phyloP scores from a whole-genome alignment of 495 filamentous ascomycete genomes.

The Hypoxylon fragiforme region DNA sequence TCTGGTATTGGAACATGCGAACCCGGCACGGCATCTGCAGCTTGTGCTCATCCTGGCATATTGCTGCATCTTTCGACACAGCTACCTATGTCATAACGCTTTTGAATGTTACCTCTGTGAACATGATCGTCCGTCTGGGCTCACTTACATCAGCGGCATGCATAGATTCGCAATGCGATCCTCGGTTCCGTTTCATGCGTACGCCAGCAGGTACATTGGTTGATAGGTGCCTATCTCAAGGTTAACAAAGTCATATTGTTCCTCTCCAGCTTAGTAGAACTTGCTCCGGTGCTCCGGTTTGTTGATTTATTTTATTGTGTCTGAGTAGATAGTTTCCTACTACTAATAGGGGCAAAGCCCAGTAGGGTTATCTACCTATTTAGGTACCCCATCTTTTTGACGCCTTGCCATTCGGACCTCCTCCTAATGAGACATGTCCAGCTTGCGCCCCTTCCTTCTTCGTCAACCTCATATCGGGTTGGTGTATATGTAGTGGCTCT shows the following conservation, averaged over 20 bases:
- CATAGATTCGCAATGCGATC: not conserved
- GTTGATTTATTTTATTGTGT: no score
- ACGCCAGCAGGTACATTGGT: no score
- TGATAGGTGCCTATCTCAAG: no score
- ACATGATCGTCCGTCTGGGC: slow-evolving; percentile 18
- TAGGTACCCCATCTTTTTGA: no score
- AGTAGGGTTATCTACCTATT: slow-evolving; percentile 8
- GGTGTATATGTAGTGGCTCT: slow-evolving; percentile 16
- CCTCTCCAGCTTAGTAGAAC: no score
- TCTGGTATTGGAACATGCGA: slow-evolving; percentile 5
- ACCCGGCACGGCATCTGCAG: slow-evolving; percentile 17
- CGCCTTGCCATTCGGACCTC: slow-evolving; percentile 12
- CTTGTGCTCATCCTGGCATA: no score
- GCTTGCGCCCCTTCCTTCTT: slow-evolving; percentile 5
- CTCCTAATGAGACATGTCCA: slow-evolving; percentile 6
- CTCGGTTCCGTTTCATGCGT: not conserved
- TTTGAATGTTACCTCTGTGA: slow-evolving; percentile 15
- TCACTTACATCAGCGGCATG: not conserved
- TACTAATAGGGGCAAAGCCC: not conserved
- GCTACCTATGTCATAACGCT: slow-evolving; percentile 16
- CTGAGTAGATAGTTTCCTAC: no score
- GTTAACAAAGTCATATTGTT: no score
- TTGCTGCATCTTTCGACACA: slow-evolving; percentile 3
- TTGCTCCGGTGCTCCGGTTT: no score
- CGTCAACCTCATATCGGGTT: slow-evolving; percentile 22